These are phyloP conservation scores for Apiospora kogelbergensis DNA, from an alignment of 2,329 filamentous ascomycete genomes.

Conservation along the genomic window DNA sequence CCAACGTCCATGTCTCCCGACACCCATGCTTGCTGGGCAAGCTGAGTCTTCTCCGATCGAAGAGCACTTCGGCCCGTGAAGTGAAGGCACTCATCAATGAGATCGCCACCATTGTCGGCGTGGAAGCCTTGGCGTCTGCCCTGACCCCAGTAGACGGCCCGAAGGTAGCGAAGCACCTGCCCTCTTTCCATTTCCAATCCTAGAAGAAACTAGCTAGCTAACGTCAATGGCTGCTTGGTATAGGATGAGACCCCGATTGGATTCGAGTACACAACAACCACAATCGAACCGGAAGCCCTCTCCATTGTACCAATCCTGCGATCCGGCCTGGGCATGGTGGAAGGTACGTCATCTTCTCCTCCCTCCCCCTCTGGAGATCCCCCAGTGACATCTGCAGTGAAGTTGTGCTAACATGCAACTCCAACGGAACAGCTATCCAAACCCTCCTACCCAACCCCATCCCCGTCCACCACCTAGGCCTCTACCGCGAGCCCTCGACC, in stretches of 20 bases:
- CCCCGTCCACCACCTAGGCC: conserved; percentile 87
- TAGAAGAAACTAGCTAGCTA: background rate
- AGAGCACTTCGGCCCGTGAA: conserved; percentile 67
- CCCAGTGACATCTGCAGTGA: too few relatives aligned
- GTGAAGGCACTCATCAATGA: conserved; percentile 84
- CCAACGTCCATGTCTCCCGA: conserved; percentile 73
- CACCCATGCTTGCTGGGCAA: conserved; percentile 89
- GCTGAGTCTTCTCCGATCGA: conserved; percentile 83
- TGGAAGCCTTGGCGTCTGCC: conserved; percentile 72
- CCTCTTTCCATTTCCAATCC: too few relatives aligned
- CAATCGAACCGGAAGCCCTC: conserved; percentile 62
- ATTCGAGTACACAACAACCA: conserved; percentile 68
- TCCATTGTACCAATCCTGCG: conserved; percentile 91
- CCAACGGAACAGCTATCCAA: conserved; percentile 61
- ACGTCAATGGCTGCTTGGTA: background rate
- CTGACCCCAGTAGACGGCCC: conserved; percentile 58
- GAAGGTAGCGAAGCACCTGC: conserved; percentile 52
- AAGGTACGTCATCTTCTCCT: conserved; percentile 53
- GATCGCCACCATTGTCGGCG: conserved; percentile 78
- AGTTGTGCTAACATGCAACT: background rate
- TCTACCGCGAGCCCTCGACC: conserved; percentile 87
- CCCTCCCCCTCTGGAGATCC: background rate
- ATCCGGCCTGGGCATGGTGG: conserved; percentile 88
- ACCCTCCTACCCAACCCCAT: conserved; percentile 77
- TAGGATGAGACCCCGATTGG: conserved; percentile 79